phyloP scores from a whole-genome alignment of 768 basidiomycete species.

The Lactarius vividus region DNA sequence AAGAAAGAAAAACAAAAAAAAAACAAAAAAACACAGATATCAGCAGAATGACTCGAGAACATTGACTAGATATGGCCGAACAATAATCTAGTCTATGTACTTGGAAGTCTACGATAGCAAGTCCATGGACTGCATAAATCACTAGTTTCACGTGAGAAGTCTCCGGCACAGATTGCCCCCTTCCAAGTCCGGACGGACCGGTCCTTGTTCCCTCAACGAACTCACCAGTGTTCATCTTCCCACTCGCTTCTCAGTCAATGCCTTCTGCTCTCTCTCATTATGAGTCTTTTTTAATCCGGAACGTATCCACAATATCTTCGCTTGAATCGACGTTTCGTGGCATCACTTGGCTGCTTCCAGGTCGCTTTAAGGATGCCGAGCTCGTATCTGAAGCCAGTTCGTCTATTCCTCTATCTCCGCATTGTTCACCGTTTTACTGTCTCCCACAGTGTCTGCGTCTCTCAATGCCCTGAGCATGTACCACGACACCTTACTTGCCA shows the following conservation, averaged over 20 bases:
- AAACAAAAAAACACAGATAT: no score
- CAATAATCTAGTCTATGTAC: background rate
- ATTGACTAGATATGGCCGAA: background rate
- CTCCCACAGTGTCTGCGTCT: slow-evolving; percentile 70
- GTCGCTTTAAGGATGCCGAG: slow-evolving; percentile 96
- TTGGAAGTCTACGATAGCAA: background rate
- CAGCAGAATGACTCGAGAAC: background rate
- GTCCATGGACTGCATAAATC: background rate
- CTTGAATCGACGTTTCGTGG: slow-evolving; percentile 87
- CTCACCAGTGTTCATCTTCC: background rate
- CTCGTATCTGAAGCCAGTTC: slow-evolving; percentile 90
- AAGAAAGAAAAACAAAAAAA: no score
- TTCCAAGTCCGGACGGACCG: slow-evolving; percentile 1
- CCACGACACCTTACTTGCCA: slow-evolving; percentile 87
- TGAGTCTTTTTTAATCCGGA: slow-evolving; percentile 79
- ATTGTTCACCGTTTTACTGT: slow-evolving; percentile 14
- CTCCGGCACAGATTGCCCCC: background rate
- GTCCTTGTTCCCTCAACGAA: background rate
- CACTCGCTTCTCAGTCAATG: slow-evolving; percentile 41
- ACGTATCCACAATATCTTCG: slow-evolving; percentile 81
- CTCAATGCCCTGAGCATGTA: slow-evolving; percentile 90
- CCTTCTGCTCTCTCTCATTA: slow-evolving; percentile 66
- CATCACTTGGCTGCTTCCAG: slow-evolving; percentile 93
- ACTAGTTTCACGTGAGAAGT: slow-evolving; percentile 6
- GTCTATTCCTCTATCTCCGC: slow-evolving; percentile 38